These are phyloP conservation scores for Hyaloscypha hepaticicola DNA, from an alignment of 495 filamentous ascomycete genomes.

Conservation along the genomic window DNA sequence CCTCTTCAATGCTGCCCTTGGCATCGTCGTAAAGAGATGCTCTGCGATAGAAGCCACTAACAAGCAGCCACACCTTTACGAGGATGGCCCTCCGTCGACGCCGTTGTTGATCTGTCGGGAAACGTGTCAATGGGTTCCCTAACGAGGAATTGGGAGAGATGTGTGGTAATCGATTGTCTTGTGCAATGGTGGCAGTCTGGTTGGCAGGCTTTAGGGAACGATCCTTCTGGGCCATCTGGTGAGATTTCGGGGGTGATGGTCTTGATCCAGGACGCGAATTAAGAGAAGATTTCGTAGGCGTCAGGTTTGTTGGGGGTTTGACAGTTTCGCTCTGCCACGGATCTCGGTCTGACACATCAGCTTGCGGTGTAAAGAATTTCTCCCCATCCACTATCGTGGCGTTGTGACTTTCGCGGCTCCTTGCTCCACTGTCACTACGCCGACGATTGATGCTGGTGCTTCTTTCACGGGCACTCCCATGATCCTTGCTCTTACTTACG, in stretches of 20 bases:
- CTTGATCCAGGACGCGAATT: constrained; percentile 22
- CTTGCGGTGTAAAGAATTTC: constrained; percentile 39
- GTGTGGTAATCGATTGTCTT: constrained; percentile 83
- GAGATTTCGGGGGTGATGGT: constrained; percentile 46
- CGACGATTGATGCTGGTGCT: constrained; percentile 20
- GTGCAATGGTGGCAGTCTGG: constrained; percentile 60
- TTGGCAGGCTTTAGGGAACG: constrained; percentile 52
- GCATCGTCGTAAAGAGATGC: constrained; percentile 77
- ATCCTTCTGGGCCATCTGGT: constrained; percentile 45
- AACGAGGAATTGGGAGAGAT: constrained; percentile 60
- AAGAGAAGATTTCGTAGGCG: not conserved
- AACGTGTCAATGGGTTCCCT: constrained; percentile 44
- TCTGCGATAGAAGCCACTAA: constrained; percentile 81
- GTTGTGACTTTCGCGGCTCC: constrained; percentile 14
- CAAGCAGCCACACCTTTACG: constrained; percentile 84
- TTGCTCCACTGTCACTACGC: constrained; percentile 2
- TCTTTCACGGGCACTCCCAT: constrained; percentile 16
- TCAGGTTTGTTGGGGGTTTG: not conserved
- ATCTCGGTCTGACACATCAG: constrained; percentile 23
- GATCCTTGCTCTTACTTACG: constrained; percentile 16
- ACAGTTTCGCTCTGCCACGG: constrained; percentile 10
- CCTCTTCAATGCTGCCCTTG: constrained; percentile 75
- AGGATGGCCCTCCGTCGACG: constrained; percentile 62
- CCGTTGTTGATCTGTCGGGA: constrained; percentile 48
- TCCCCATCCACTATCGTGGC: constrained; percentile 40